Percentiles rank a stretch among this genome's conserved stretches.
Evolutionary conservation across 495 filamentous ascomycete genomes (phyloP).

Genomic region (Terfezia claveryi): DNA sequence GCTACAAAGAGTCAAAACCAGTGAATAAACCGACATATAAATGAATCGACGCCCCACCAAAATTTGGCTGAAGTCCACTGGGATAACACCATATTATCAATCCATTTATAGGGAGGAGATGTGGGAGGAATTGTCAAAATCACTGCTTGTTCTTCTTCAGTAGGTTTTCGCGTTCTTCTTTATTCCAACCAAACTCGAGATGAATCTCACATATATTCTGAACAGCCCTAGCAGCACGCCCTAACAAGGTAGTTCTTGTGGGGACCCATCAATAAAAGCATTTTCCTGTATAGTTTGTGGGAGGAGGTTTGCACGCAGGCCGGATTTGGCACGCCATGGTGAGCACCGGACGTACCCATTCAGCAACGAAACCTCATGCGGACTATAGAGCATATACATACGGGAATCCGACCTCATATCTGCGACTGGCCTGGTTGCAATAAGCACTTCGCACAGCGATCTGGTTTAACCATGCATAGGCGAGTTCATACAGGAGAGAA

Average conservation of each 20-base stretch:
- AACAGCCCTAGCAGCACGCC: conserved; percentile 4
- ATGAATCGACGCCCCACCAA: too few species aligned
- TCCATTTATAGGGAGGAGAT: too few species aligned
- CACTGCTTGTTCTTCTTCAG: too few species aligned
- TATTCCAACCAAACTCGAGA: too few species aligned
- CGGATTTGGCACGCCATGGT: conserved; percentile 92
- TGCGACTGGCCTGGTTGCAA: conserved; percentile 77
- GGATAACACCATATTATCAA: too few species aligned
- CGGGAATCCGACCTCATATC: conserved; percentile 71
- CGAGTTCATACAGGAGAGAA: conserved; percentile 96
- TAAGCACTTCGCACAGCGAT: conserved; percentile 94
- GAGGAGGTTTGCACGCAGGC: conserved; percentile 82
- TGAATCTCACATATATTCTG: conserved; percentile 20
- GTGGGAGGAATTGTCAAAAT: too few species aligned
- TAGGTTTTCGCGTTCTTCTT: too few species aligned
- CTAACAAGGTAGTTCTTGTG: conserved; percentile 4
- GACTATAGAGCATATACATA: conserved; percentile 72
- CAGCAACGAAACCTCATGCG: neutral
- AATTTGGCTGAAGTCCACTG: too few species aligned
- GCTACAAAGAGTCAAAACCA: too few species aligned
- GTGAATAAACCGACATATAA: too few species aligned
- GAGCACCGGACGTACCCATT: conserved; percentile 20
- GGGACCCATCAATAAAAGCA: conserved; percentile 45
- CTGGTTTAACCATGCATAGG: conserved; percentile 87
- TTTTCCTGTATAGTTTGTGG: conserved; percentile 80